Evolutionary conservation across 768 basidiomycete species (phyloP).

Genomic region (Kwoniella sp.): DNA sequence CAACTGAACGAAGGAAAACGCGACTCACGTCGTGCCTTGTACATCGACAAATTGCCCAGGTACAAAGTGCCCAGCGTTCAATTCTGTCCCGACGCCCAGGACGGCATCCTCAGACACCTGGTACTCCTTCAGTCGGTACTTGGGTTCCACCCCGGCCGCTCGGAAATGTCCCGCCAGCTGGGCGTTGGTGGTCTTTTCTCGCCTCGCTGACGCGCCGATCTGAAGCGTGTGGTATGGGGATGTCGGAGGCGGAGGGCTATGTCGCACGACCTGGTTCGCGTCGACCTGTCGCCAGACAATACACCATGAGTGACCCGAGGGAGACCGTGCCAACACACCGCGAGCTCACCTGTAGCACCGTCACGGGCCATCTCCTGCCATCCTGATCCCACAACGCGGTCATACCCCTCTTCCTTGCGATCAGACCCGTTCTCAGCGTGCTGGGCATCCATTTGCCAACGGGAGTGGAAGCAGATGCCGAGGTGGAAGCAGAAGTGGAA

Average conservation of each 20-base stretch:
- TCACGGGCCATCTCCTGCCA: constrained; percentile 82
- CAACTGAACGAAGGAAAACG: not conserved
- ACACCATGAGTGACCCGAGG: not conserved
- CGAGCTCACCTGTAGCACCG: constrained; percentile 78
- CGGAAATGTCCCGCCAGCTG: constrained; percentile 86
- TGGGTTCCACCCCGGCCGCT: constrained; percentile 74
- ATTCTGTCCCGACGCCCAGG: constrained; percentile 78
- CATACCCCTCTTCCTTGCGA: constrained; percentile 96
- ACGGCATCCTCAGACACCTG: constrained; percentile 82
- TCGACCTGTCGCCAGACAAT: constrained; percentile 44
- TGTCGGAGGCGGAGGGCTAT: constrained; percentile 29
- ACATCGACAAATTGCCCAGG: constrained; percentile 96
- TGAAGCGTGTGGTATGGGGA: constrained; percentile 81
- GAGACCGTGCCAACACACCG: not conserved
- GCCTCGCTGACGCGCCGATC: constrained; percentile 75
- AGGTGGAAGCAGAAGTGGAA: constrained; percentile 4
- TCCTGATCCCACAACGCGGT: constrained; percentile 85
- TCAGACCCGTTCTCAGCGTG: constrained; percentile 82
- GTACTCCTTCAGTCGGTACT: constrained; percentile 78
- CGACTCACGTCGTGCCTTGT: constrained; percentile 76
- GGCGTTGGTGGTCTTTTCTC: constrained; percentile 65
- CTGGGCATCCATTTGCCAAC: constrained; percentile 72
- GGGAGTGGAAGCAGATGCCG: constrained; percentile 6
- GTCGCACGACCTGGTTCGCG: constrained; percentile 49
- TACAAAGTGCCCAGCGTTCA: constrained; percentile 91